Conservation (phyloP, 345 rosid genomes). For the Crucihimalaya himalaica region DNA sequence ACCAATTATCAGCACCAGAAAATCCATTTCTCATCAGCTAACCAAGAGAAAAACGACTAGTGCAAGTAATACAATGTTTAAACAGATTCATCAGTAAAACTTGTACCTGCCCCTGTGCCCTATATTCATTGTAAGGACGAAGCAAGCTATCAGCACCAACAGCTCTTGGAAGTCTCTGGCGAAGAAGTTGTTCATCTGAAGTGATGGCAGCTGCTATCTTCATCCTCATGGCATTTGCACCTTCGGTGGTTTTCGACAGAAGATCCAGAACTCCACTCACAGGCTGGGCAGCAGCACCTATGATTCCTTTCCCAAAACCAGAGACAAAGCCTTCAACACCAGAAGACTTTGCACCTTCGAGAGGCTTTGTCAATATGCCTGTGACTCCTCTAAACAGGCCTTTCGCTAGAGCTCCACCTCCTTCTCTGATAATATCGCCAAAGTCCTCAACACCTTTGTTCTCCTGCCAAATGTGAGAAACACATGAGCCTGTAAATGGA, state of each 20-base stretch:
- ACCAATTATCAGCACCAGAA: background rate
- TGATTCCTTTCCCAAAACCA: conserved; percentile 97
- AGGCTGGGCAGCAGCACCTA: conserved; percentile 99
- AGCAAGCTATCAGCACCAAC: conserved; percentile 90
- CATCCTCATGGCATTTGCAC: conserved; percentile 99
- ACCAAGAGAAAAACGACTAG: background rate
- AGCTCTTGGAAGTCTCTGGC: conserved; percentile 88
- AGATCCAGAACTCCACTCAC: conserved; percentile 99
- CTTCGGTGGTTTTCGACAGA: conserved; percentile 98
- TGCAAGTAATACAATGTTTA: background rate
- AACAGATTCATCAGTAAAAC: background rate
- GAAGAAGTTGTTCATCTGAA: conserved; percentile 98
- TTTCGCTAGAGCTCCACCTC: conserved; percentile 99
- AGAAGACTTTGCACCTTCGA: conserved; percentile 94
- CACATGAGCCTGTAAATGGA: conserved; percentile 11
- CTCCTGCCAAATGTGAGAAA: conserved; percentile 55
- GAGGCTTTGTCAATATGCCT: conserved; percentile 95
- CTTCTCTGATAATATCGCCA: conserved; percentile 94
- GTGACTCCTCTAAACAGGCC: conserved; percentile 98
- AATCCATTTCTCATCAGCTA: conserved; percentile 13
- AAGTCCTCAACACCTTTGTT: conserved; percentile 96
- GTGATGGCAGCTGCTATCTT: conserved; percentile 94
- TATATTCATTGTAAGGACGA: conserved; percentile 80
- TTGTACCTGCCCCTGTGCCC: conserved; percentile 94
- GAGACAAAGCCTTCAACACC: conserved; percentile 98